A percentile compares a stretch with the other conserved stretches of the same genome.
These are phyloP conservation scores for Hypoxylon sp. DNA, from an alignment of 2,329 filamentous ascomycete genomes.

Conservation along the genomic window DNA sequence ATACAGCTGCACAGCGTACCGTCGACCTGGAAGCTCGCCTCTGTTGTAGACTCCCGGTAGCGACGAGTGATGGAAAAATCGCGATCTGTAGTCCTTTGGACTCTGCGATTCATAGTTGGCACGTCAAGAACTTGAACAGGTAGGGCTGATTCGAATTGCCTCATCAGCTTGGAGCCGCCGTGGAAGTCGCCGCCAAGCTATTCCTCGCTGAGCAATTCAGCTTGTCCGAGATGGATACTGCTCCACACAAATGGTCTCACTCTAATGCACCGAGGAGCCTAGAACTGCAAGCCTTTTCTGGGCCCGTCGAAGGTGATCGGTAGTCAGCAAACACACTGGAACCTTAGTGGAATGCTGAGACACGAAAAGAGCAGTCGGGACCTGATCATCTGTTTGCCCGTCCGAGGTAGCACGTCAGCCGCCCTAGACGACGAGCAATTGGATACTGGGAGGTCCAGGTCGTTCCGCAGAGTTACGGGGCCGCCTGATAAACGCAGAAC, in stretches of 20 bases:
- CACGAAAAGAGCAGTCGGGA: conserved; percentile 38
- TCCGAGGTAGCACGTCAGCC: conserved; percentile 43
- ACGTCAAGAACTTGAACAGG: conserved; percentile 26
- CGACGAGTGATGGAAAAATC: conserved; percentile 38
- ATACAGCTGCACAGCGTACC: conserved; percentile 44
- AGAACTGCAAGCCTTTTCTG: conserved; percentile 39
- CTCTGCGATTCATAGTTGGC: conserved; percentile 42
- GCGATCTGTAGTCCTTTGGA: conserved; percentile 35
- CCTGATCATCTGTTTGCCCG: conserved; percentile 41
- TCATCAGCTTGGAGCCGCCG: conserved; percentile 38
- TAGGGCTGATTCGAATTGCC: conserved; percentile 35
- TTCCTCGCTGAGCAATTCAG: conserved; percentile 39
- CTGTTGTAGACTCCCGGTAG: conserved; percentile 33
- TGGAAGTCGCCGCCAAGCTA: conserved; percentile 40
- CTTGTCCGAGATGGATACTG: conserved; percentile 40
- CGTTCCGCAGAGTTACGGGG: conserved; percentile 28
- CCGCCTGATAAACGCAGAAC: conserved; percentile 9
- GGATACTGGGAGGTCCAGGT: conserved; percentile 33
- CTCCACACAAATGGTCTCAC: conserved; percentile 42
- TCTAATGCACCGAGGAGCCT: conserved; percentile 44
- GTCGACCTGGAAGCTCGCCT: conserved; percentile 35
- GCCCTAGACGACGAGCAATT: conserved; percentile 32
- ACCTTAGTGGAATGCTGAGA: conserved; percentile 34
- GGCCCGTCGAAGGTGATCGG: conserved; percentile 32
- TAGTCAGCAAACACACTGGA: conserved; percentile 41